These are phyloP conservation scores for Xylariaceae sp. DNA, from an alignment of 2,329 filamentous ascomycete genomes.

Conservation along the genomic window DNA sequence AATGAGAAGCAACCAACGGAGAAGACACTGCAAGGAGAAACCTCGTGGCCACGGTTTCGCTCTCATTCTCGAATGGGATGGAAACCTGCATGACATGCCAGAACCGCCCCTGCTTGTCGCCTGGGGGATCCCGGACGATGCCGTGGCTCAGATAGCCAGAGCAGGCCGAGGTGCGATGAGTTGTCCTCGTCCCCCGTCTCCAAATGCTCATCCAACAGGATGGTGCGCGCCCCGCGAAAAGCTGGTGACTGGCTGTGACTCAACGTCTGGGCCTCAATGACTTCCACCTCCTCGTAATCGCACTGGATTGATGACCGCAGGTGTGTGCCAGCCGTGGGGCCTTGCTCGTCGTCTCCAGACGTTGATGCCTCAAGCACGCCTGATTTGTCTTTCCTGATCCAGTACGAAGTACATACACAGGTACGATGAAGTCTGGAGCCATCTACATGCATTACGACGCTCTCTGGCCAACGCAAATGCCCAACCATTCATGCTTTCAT, in stretches of 20 bases:
- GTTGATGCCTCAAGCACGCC: slow-evolving; percentile 10
- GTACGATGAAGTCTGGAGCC: neutral
- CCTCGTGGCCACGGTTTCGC: slow-evolving; percentile 19
- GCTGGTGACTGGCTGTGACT: slow-evolving; percentile 27
- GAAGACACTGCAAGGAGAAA: slow-evolving; percentile 19
- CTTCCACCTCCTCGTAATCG: slow-evolving; percentile 23
- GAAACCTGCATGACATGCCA: slow-evolving; percentile 14
- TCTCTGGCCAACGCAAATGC: neutral
- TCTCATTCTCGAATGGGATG: slow-evolving; percentile 14
- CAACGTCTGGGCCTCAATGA: slow-evolving; percentile 17
- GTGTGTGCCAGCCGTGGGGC: slow-evolving; percentile 3
- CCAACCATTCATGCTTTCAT: neutral
- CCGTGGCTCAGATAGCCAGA: slow-evolving; percentile 15
- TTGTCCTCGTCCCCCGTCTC: slow-evolving; percentile 26
- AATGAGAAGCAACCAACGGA: slow-evolving; percentile 11
- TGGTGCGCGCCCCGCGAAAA: slow-evolving; percentile 29
- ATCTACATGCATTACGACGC: neutral
- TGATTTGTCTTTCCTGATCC: slow-evolving; percentile 9
- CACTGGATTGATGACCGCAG: slow-evolving; percentile 14
- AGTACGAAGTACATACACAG: slow-evolving; percentile 6
- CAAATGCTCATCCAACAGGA: slow-evolving; percentile 22
- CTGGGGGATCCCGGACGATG: slow-evolving; percentile 17
- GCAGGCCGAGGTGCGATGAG: slow-evolving; percentile 28
- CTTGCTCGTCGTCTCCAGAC: slow-evolving; percentile 5
- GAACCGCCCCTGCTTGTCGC: slow-evolving; percentile 10